Evolutionary conservation across 352 stramenopile species (phyloP).

Genomic region (Globisporangium sylvaticum): DNA sequence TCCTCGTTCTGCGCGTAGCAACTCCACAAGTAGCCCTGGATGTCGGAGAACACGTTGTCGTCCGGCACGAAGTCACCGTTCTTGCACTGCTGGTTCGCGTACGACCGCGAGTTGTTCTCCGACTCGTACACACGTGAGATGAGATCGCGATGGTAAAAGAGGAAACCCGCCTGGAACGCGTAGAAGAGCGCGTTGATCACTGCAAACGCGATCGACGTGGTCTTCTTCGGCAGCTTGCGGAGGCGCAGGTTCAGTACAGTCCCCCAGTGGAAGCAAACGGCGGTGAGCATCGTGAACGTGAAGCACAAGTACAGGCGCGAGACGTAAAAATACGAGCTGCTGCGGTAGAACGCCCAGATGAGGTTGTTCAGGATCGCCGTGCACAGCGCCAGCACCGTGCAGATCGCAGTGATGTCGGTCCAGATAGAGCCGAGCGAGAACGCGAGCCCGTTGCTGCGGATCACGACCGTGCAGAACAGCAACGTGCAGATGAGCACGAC

Average conservation of each 20-base stretch:
- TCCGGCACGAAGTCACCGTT: constrained; percentile 38
- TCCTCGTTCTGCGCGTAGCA: constrained; percentile 74
- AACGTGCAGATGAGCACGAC: constrained; percentile 80
- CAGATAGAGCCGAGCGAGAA: constrained; percentile 85
- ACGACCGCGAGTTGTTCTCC: constrained; percentile 61
- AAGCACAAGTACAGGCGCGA: constrained; percentile 76
- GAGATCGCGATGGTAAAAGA: constrained; percentile 61
- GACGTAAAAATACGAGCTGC: constrained; percentile 81
- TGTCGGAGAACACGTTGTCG: constrained; percentile 80
- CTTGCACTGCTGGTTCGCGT: constrained; percentile 81
- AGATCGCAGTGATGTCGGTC: constrained; percentile 85
- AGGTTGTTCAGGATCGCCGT: constrained; percentile 84
- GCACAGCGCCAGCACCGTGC: constrained; percentile 66
- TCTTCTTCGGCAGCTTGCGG: constrained; percentile 68
- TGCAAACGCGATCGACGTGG: constrained; percentile 61
- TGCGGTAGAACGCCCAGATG: constrained; percentile 65
- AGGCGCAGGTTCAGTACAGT: constrained; percentile 78
- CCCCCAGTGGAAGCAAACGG: constrained; percentile 86
- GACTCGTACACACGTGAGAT: constrained; percentile 73
- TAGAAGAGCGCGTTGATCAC: constrained; percentile 79
- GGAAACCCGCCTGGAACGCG: constrained; percentile 65
- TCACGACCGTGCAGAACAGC: constrained; percentile 78
- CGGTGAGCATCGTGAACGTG: constrained; percentile 87
- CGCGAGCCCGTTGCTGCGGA: constrained; percentile 75
- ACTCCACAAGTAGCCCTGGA: constrained; percentile 79